Evolutionary conservation across 208 protist species (phyloP).

Genomic region (Leishmania gerbilli): DNA sequence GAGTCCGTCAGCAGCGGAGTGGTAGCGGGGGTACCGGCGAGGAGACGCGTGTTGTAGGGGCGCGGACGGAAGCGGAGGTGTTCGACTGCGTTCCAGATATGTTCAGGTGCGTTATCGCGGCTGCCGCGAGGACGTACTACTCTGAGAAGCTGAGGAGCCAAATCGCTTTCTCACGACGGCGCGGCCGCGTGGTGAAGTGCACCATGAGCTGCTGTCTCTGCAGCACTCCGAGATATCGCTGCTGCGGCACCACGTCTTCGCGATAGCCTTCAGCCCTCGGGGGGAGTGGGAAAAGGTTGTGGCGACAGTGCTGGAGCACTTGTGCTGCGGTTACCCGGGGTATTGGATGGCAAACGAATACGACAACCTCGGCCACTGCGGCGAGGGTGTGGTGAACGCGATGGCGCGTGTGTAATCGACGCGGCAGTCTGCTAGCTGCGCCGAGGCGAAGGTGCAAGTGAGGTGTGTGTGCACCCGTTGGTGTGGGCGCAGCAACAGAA

Average conservation of each 20-base stretch:
- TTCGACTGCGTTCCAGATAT: slow-evolving; percentile 4
- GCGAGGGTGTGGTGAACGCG: slow-evolving; percentile 13
- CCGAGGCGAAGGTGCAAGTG: not conserved
- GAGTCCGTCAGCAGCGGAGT: not conserved
- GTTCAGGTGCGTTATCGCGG: slow-evolving; percentile 13
- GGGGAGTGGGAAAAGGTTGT: slow-evolving; percentile 22
- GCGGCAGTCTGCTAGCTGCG: slow-evolving; percentile 9
- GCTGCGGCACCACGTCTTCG: slow-evolving; percentile 31
- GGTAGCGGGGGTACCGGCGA: not conserved
- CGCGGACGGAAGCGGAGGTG: slow-evolving; percentile 2
- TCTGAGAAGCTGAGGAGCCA: not conserved
- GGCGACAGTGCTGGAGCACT: not conserved
- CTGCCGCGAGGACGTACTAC: slow-evolving; percentile 14
- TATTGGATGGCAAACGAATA: slow-evolving; percentile 21
- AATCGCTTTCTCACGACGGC: slow-evolving; percentile 35
- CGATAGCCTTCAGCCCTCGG: slow-evolving; percentile 4
- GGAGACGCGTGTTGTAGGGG: slow-evolving; percentile 1
- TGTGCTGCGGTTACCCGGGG: slow-evolving; percentile 18
- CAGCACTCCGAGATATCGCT: slow-evolving; percentile 14
- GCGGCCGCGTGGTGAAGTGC: slow-evolving; percentile 18
- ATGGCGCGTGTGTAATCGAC: slow-evolving; percentile 15
- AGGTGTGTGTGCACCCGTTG: not conserved
- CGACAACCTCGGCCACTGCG: slow-evolving; percentile 18
- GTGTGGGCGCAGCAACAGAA: not conserved
- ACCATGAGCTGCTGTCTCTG: slow-evolving; percentile 16